Evolutionary conservation across 208 protist genomes (phyloP).

Genomic region (Acanthamoeba healyi): DNA sequence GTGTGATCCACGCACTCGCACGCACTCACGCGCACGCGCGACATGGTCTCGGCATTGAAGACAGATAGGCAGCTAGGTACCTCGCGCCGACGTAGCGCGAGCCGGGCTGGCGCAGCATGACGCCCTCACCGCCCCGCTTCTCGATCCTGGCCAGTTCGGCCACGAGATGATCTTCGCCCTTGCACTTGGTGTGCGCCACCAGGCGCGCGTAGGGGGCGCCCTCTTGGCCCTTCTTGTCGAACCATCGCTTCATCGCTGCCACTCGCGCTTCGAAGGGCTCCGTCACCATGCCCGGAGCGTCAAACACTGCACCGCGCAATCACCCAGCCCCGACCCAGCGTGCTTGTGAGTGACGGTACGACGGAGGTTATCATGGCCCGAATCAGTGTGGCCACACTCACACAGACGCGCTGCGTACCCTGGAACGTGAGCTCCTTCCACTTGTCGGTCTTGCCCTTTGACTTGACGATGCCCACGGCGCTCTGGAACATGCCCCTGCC

Average conservation of each 20-base stretch:
- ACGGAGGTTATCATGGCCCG: neutral
- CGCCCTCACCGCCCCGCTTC: conserved; percentile 84
- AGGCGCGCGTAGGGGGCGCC: neutral
- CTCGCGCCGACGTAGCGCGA: conserved; percentile 80
- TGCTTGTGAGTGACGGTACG: neutral
- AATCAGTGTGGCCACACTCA: neutral
- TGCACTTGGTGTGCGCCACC: conserved; percentile 77
- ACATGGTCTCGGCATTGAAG: too few relatives aligned
- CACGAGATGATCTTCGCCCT: conserved; percentile 76
- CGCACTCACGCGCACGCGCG: too few relatives aligned
- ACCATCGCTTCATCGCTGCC: conserved; percentile 50
- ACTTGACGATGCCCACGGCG: conserved; percentile 81
- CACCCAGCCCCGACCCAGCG: too few relatives aligned
- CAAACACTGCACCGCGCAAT: conserved; percentile 76
- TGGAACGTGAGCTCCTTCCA: conserved; percentile 73
- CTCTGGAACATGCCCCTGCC: conserved; percentile 84
- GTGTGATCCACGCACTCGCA: too few relatives aligned
- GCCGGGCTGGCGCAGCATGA: conserved; percentile 87
- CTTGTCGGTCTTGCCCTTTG: neutral
- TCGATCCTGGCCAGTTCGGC: conserved; percentile 78
- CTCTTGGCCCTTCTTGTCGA: conserved; percentile 45
- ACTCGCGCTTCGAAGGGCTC: conserved; percentile 82
- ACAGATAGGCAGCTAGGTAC: too few relatives aligned
- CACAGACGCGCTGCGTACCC: neutral
- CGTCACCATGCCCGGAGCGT: conserved; percentile 70